Conservation (phyloP, 2,329 filamentous ascomycete species). For the Dactylellina drechsleri region DNA sequence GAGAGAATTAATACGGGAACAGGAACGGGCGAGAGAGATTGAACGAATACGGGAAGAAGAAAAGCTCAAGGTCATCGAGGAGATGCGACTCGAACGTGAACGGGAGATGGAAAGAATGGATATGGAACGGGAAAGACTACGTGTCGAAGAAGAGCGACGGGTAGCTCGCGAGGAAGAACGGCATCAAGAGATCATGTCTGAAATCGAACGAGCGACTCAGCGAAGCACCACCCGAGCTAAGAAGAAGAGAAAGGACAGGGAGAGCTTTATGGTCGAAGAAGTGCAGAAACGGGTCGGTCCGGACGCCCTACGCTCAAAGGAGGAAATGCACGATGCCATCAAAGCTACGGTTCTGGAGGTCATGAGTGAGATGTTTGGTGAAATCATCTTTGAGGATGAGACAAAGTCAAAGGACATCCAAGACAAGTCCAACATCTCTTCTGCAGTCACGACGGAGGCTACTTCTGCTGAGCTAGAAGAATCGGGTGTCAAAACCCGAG, state of each 20-base stretch:
- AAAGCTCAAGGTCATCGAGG: conserved; percentile 51
- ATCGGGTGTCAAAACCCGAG: conserved; percentile 31
- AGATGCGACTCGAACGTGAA: conserved; percentile 46
- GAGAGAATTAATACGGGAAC: conserved; percentile 38
- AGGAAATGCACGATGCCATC: conserved; percentile 47
- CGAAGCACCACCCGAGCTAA: conserved; percentile 46
- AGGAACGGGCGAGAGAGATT: conserved; percentile 46
- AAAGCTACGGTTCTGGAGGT: conserved; percentile 50
- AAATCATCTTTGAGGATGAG: conserved; percentile 53
- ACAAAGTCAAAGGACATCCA: conserved; percentile 20
- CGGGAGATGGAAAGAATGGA: conserved; percentile 44
- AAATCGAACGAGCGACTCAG: conserved; percentile 50
- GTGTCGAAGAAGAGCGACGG: conserved; percentile 42
- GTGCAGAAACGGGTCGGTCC: conserved; percentile 50
- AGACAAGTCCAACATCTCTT: conserved; percentile 36
- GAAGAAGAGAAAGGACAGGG: conserved; percentile 48
- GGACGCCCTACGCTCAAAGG: conserved; percentile 42
- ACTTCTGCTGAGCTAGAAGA: conserved; percentile 26
- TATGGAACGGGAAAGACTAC: conserved; percentile 36
- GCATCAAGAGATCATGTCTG: conserved; percentile 52
- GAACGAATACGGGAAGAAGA: conserved; percentile 54
- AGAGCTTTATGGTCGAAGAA: conserved; percentile 37
- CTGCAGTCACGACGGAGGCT: conserved; percentile 24
- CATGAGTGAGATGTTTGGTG: conserved; percentile 52
- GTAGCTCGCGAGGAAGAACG: conserved; percentile 44